These are phyloP conservation scores for Claviceps sp. DNA, from an alignment of 2,329 filamentous ascomycete species.

Conservation along the genomic window DNA sequence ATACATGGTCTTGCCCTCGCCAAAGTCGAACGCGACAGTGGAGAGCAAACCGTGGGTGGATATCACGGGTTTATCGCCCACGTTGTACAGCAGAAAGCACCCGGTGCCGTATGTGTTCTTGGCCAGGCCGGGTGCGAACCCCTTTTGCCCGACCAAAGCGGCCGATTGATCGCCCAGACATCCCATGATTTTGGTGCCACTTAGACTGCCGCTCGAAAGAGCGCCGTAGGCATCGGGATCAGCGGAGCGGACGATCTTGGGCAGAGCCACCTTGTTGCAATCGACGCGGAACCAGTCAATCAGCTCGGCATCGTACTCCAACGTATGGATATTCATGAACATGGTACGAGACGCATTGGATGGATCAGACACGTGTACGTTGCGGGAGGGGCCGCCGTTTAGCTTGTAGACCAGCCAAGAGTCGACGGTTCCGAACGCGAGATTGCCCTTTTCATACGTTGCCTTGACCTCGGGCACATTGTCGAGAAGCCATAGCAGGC, in stretches of 20 bases:
- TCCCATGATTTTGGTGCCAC: conserved; percentile 58
- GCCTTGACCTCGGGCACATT: conserved; percentile 53
- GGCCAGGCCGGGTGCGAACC: conserved; percentile 60
- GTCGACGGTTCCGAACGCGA: conserved; percentile 72
- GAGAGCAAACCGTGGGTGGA: conserved; percentile 64
- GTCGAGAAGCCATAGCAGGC: conserved; percentile 63
- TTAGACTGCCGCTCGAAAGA: conserved; percentile 46
- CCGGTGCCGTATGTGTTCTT: conserved; percentile 84
- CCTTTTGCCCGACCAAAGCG: conserved; percentile 67
- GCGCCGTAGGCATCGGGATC: conserved; percentile 55
- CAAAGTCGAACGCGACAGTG: conserved; percentile 68
- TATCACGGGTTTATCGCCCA: conserved; percentile 65
- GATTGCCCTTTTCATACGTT: conserved; percentile 56
- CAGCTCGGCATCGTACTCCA: conserved; percentile 61
- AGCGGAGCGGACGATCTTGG: conserved; percentile 66
- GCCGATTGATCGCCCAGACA: conserved; percentile 74
- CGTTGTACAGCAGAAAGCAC: conserved; percentile 75
- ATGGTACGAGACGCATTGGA: conserved; percentile 77
- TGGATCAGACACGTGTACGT: conserved; percentile 62
- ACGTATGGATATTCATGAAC: conserved; percentile 71
- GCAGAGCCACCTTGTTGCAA: conserved; percentile 52
- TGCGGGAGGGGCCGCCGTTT: conserved; percentile 53
- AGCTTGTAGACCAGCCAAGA: conserved; percentile 71
- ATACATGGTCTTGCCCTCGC: conserved; percentile 52
- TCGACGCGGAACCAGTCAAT: conserved; percentile 66